Conservation (phyloP, 179 eudicot genomes). For the Carnegiea gigantea region DNA sequence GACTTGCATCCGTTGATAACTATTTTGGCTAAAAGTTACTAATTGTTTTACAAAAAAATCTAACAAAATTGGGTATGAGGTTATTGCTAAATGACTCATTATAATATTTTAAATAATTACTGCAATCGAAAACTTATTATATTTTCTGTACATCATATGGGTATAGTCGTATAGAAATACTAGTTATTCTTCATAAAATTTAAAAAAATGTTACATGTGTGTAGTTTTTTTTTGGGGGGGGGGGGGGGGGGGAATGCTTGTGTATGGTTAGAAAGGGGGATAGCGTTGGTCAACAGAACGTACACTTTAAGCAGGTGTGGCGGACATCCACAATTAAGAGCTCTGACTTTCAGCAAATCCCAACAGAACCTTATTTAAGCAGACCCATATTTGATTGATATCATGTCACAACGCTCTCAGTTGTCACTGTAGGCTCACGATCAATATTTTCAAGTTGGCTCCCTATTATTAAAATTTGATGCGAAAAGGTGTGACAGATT, state of each 20-base stretch:
- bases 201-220: not conserved
- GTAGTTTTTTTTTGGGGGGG: too few relatives aligned
- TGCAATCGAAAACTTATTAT: too few relatives aligned
- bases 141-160: too few relatives aligned
- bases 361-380: constrained; percentile 7
- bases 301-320: not conserved
- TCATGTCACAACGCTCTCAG: constrained; percentile 9
- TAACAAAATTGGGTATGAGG: too few relatives aligned
- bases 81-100: too few relatives aligned
- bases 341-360: constrained; percentile 24
- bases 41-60: too few relatives aligned
- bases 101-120: too few relatives aligned
- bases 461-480: not conserved
- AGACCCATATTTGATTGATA: not conserved
- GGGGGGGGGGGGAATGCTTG: too few relatives aligned
- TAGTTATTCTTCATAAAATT: not conserved
- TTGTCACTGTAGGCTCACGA: not conserved
- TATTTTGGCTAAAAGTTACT: too few relatives aligned
- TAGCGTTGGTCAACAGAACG: constrained; percentile 18
- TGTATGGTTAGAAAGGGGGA: not conserved
- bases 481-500: not conserved
- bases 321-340: not conserved
- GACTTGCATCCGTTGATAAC: too few relatives aligned
- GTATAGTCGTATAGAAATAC: too few relatives aligned
- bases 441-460: too few relatives aligned